Evolutionary conservation across 352 stramenopile species (phyloP).

Genomic region (Phytophthora megakarya): DNA sequence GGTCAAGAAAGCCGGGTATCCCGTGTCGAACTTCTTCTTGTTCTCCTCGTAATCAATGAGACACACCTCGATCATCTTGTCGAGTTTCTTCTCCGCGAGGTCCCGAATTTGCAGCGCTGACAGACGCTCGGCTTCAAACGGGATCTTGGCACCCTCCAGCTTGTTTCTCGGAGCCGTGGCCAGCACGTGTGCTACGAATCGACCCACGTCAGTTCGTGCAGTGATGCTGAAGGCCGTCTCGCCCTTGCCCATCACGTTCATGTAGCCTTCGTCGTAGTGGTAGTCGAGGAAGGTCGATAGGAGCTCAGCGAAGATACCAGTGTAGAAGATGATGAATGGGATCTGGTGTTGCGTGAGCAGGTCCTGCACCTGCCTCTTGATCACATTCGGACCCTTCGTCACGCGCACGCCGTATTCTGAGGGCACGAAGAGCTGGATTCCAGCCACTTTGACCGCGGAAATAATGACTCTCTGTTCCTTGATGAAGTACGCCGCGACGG

Average conservation of each 20-base stretch:
- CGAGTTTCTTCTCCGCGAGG: constrained; percentile 33
- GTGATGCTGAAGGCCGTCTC: constrained; percentile 30
- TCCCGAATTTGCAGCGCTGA: constrained; percentile 27
- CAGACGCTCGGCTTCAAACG: constrained; percentile 29
- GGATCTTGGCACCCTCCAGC: constrained; percentile 23
- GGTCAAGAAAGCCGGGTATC: constrained; percentile 25
- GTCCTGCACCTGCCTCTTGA: constrained; percentile 29
- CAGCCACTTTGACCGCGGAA: constrained; percentile 25
- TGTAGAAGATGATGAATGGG: constrained; percentile 33
- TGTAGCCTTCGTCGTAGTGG: constrained; percentile 25
- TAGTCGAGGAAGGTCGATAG: constrained; percentile 18
- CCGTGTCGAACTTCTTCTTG: constrained; percentile 33
- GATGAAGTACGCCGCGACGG: background rate
- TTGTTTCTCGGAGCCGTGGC: constrained; percentile 13
- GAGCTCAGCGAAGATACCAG: constrained; percentile 29
- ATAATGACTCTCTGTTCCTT: constrained; percentile 10
- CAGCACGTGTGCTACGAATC: constrained; percentile 35
- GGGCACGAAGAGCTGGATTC: constrained; percentile 36
- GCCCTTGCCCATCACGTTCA: constrained; percentile 31
- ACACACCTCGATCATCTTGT: constrained; percentile 35
- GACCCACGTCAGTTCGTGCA: constrained; percentile 14
- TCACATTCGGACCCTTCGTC: constrained; percentile 22
- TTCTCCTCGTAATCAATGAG: constrained; percentile 27
- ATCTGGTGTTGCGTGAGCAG: constrained; percentile 30
- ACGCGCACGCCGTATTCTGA: constrained; percentile 22